These are phyloP conservation scores for Trypanosoma theileri DNA, from an alignment of 208 protist genomes.

Conservation along the genomic window DNA sequence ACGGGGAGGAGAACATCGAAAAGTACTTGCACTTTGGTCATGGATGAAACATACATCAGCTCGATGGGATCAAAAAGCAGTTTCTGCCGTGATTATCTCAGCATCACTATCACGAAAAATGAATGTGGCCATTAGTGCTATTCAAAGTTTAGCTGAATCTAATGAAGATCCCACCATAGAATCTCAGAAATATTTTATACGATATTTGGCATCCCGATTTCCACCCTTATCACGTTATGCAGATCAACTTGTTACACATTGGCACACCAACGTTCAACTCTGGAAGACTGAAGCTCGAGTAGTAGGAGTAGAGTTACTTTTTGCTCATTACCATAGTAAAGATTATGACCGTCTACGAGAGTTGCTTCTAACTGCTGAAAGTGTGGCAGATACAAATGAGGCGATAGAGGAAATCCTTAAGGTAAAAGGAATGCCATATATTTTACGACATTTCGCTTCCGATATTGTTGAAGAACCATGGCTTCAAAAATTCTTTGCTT, in stretches of 20 bases:
- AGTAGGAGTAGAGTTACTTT: slow-evolving; percentile 54
- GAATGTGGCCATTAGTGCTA: slow-evolving; percentile 55
- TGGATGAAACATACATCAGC: slow-evolving; percentile 86
- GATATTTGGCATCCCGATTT: slow-evolving; percentile 34
- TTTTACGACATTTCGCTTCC: slow-evolving; percentile 28
- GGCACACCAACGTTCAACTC: slow-evolving; percentile 37
- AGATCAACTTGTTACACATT: slow-evolving; percentile 70
- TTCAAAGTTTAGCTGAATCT: slow-evolving; percentile 62
- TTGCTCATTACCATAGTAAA: slow-evolving; percentile 32
- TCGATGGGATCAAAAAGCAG: slow-evolving; percentile 60
- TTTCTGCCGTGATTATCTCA: slow-evolving; percentile 55
- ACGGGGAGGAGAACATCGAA: slow-evolving; percentile 28
- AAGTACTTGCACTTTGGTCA: slow-evolving; percentile 51
- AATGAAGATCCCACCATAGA: slow-evolving; percentile 43
- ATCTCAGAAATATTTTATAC: slow-evolving; percentile 61
- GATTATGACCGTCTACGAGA: slow-evolving; percentile 23
- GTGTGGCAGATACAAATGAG: background rate
- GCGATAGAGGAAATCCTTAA: slow-evolving; percentile 19
- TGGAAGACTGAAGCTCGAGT: slow-evolving; percentile 26
- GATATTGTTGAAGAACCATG: slow-evolving; percentile 24
- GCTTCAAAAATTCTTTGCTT: slow-evolving; percentile 20
- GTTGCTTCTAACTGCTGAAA: slow-evolving; percentile 11
- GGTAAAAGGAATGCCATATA: slow-evolving; percentile 29
- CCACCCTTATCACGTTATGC: slow-evolving; percentile 64
- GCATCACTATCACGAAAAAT: slow-evolving; percentile 38